Base-by-base conservation (phyloP, 257 asterid species). In the Prunella vulgaris region DNA sequence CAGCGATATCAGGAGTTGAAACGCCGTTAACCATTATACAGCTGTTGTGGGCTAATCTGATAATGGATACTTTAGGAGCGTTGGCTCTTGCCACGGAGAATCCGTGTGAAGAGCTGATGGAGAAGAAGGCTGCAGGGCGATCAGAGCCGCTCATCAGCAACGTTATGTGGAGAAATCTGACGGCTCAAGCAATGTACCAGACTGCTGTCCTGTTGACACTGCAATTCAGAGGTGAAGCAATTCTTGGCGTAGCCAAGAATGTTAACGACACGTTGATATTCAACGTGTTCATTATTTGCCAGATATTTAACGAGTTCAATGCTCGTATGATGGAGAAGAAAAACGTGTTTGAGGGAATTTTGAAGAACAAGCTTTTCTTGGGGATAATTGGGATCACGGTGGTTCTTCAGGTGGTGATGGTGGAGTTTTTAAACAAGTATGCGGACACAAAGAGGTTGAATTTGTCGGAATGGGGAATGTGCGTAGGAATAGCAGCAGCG, bases 11-110 rank as follows among this genome's bases (percentile, higher is more conserved):
- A 30, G 80, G 86, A 0, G 87, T 86, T 2, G 90, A 87, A 32
- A 85, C 81, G 6, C 93, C 97, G n/a, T 46, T 90, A 2, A 86
- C 97, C 17, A 82, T 90, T 3, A 88, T 86, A 2, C 97, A 90
- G 64, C 67, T 84, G 1, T 62, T 90, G 32, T 84, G 88, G 86
- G 86, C 81, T 25, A 84, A 84, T 35, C 75, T 84, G 51, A 84
- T 84, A 32, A 84, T 84, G 88, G 88, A 84, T 27, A 81, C 86
- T 0, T 46, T 84, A 12, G 86, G 88, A 9, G 86, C 88, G 8
- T 56, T 84, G 21, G 88, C 88, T 9, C 61, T 83, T 0, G 85
- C 88, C 0, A 80, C 82, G 1, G 83, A 80, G 60, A 71, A 54
- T 33, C 85, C 88, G 4, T 68, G 74, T 1, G 15, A 64, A 0